phyloP scores from a whole-genome alignment of 345 rosid genomes.

The Ailanthus altissimus region DNA sequence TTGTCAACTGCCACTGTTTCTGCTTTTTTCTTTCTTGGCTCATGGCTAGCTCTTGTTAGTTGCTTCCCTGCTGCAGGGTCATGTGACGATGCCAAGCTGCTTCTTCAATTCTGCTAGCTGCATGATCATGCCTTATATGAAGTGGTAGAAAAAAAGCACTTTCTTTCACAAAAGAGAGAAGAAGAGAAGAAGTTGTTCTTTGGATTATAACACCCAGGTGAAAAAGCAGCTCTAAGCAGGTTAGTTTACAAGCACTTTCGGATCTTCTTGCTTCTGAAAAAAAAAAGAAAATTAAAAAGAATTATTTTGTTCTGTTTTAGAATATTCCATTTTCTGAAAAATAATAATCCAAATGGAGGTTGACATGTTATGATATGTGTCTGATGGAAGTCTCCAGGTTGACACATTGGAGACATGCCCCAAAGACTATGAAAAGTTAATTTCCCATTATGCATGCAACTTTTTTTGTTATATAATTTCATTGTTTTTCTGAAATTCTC shows the following conservation, averaged over 20 bases:
- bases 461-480: background rate
- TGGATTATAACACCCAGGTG: background rate
- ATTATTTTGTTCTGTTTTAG: no score
- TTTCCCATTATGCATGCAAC: background rate
- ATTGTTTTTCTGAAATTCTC: background rate
- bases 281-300: no score
- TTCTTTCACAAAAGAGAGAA: background rate
- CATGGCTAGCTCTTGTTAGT: background rate
- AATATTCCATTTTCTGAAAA: background rate
- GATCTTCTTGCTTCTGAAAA: background rate
- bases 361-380: conserved; percentile 19
- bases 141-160: background rate
- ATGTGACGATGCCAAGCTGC: background rate
- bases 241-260: background rate
- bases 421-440: background rate
- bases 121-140: conserved; percentile 13
- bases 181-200: background rate
- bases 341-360: conserved; percentile 6
- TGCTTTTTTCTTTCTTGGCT: background rate
- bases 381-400: conserved; percentile 7
- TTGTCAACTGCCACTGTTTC: background rate
- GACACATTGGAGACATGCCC: conserved; percentile 31
- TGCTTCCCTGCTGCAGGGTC: background rate
- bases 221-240: background rate
- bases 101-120: background rate